Evolutionary conservation across 2,329 filamentous ascomycete species (phyloP), one percentile per base, ranked within the genome.

Genomic region (Grosmannia penicillata): DNA sequence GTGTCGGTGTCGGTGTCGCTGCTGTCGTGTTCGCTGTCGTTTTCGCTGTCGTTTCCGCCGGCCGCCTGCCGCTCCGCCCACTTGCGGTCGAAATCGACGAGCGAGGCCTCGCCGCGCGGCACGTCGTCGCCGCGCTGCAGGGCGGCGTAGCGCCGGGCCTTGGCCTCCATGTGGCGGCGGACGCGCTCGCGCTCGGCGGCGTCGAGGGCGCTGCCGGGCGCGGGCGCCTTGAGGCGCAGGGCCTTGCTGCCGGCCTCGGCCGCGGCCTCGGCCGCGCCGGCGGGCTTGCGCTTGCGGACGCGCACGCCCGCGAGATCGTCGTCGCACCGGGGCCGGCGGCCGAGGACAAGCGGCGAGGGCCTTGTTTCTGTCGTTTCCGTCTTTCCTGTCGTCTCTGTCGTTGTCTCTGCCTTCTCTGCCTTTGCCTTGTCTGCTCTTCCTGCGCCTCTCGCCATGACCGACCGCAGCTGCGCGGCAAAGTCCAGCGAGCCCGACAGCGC

Each of bases 1-100:
- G 62, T 61, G 19, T 51, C 46, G 48, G 55, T 60, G 46, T 53
- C 41, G 4, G 49, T 58, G 3, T 56, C 57, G 5, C 61, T 50
- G n/a, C 61, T 78, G 45, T 33, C 40, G 28, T 21, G 29, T 7
- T 5, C 31, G n/a, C 49, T 58, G 3, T 56, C 57, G 5, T 61
- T 50, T 40, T 51, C 49, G n/a, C 61, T 78, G 45, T 33, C 40
- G 28, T 21, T 34, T 7, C 7, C 31, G n/a, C 23, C 19, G 9
- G 2, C 53, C 47, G n/a, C 55, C 53, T 19, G 64, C 19, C 64
- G 62, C 53, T 93, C 83, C 0, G 81, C 85, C 87, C 91, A 96
- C 61, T 96, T 98, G 43, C 80, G 70, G 58, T 96, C 91, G 57
- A 98, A 98, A 60, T 98, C 89, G 3, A 98, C 80, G 21, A 93